Evolutionary conservation across 495 filamentous ascomycete genomes (phyloP).

Genomic region (Astrothelium macrocarpum): DNA sequence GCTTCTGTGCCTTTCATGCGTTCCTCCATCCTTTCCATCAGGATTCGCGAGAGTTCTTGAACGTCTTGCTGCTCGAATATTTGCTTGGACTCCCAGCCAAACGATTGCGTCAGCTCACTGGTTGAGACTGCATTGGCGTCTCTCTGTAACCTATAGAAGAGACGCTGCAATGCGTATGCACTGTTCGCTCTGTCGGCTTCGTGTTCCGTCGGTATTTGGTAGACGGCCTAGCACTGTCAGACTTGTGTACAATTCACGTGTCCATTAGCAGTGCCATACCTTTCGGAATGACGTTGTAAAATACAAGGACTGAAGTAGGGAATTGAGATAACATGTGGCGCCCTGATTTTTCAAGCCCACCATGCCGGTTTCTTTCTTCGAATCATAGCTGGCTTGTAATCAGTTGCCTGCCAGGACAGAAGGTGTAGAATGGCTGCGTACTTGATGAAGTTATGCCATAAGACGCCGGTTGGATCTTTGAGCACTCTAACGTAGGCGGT

Average conservation of each 20-base stretch:
- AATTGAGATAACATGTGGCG: constrained; percentile 97
- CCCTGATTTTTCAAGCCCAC: constrained; percentile 96
- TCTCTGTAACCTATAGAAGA: constrained; percentile 91
- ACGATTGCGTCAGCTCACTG: constrained; percentile 84
- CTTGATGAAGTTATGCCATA: constrained; percentile 98
- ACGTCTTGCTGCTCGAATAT: constrained; percentile 99
- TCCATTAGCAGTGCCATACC: constrained; percentile 39
- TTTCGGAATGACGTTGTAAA: constrained; percentile 97
- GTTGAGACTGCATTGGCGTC: constrained; percentile 73
- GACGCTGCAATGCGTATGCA: constrained; percentile 83
- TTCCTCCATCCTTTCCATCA: constrained; percentile 93
- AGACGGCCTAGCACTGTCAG: constrained; percentile 59
- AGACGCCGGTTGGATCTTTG: constrained; percentile 95
- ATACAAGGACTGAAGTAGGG: constrained; percentile 88
- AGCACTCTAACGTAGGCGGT: constrained; percentile 90
- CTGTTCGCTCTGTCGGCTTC: constrained; percentile 76
- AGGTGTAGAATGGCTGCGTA: constrained; percentile 27
- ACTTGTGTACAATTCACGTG: not conserved
- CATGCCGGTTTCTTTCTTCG: constrained; percentile 95
- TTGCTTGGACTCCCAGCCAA: constrained; percentile 95
- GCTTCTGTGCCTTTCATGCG: constrained; percentile 96
- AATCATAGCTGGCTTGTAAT: constrained; percentile 62
- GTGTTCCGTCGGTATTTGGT: constrained; percentile 73
- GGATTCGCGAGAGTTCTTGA: constrained; percentile 87
- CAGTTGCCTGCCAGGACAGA: no score